Conservation (phyloP, 1,139 yeast species). For the Saccharomyces hybrid region DNA sequence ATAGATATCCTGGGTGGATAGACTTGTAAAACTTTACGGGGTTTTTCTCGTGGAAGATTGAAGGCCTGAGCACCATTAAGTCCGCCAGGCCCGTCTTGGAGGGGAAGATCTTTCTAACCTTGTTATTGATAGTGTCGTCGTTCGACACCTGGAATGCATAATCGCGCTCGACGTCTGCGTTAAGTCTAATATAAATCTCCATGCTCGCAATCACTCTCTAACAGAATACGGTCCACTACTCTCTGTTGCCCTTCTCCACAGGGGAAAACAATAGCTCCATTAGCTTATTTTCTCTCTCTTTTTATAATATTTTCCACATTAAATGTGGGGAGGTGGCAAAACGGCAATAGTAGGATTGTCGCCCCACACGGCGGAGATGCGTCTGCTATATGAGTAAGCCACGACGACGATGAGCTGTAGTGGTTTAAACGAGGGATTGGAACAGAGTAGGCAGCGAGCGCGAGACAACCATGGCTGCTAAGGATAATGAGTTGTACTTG, state of each 20-base stretch:
- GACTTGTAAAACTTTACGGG: slow-evolving; percentile 67
- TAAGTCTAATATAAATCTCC: slow-evolving; percentile 79
- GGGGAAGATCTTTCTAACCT: slow-evolving; percentile 53
- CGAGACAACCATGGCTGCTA: background rate
- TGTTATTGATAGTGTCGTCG: slow-evolving; percentile 46
- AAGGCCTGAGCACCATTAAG: slow-evolving; percentile 64
- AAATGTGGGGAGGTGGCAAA: slow-evolving; percentile 1
- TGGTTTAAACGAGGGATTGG: background rate
- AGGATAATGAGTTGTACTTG: slow-evolving; percentile 27
- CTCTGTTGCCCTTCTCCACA: background rate
- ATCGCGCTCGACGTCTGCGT: slow-evolving; percentile 77
- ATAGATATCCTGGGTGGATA: slow-evolving; percentile 74
- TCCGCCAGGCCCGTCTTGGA: slow-evolving; percentile 39
- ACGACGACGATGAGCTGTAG: background rate
- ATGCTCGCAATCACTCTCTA: slow-evolving; percentile 20
- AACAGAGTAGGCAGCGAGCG: background rate
- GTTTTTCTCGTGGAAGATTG: slow-evolving; percentile 54
- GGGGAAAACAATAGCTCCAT: background rate
- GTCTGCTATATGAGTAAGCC: background rate
- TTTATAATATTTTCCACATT: slow-evolving; percentile 1
- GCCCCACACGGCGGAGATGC: background rate
- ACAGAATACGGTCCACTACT: background rate
- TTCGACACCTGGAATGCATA: slow-evolving; percentile 73
- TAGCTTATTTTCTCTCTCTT: background rate
- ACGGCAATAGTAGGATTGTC: background rate